A percentile compares a stretch with the other conserved stretches of the same genome.
Evolutionary conservation across 2,329 filamentous ascomycete genomes (phyloP).

Genomic region (Samsoniella hepiali): DNA sequence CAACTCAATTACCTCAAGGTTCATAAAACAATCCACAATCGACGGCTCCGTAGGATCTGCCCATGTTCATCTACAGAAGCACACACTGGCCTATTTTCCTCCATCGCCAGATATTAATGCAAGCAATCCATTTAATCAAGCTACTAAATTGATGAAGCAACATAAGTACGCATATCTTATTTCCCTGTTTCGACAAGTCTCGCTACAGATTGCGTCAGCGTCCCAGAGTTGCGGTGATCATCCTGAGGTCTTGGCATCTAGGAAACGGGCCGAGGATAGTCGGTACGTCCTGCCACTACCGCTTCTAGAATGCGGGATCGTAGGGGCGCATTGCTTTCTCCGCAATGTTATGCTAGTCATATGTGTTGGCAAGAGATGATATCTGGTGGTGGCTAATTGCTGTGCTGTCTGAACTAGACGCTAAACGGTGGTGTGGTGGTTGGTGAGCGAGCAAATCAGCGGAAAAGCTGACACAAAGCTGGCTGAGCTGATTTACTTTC

Average conservation of each 20-base stretch:
- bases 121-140: not conserved
- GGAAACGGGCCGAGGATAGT: not conserved
- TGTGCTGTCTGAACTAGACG: not conserved
- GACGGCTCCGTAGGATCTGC: not conserved
- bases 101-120: not conserved
- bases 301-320: constrained; percentile 4
- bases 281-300: not conserved
- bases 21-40: not conserved
- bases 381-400: not conserved
- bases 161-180: not conserved
- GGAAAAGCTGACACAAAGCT: too few species aligned
- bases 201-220: not conserved
- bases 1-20: not conserved
- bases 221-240: not conserved
- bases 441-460: too few species aligned
- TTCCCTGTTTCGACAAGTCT: not conserved
- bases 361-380: not conserved
- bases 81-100: not conserved
- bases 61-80: not conserved
- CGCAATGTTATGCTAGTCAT: not conserved
- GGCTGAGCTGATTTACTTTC: too few species aligned
- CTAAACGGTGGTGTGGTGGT: not conserved
- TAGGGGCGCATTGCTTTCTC: not conserved
- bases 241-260: not conserved
- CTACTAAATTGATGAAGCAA: not conserved